Evolutionary conservation across 331 rosid species (phyloP).

Genomic region (Malus hybrid): DNA sequence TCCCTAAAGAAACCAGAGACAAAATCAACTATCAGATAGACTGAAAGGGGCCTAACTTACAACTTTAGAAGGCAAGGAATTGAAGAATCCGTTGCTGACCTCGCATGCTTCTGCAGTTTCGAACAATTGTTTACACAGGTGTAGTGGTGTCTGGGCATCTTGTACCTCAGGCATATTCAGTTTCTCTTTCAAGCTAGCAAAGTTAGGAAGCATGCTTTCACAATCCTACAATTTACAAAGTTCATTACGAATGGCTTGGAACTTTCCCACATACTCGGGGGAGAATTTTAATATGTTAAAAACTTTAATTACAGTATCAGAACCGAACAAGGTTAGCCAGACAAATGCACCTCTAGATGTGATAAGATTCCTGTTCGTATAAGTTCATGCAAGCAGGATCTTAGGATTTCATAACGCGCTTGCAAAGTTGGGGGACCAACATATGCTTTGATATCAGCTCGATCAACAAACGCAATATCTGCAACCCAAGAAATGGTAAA

Average conservation of each 20-base stretch:
- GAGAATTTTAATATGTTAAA: too few species aligned
- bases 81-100: slow-evolving; percentile 35
- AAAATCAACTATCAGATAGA: neutral
- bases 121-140: slow-evolving; percentile 51
- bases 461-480: slow-evolving; percentile 96
- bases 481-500: slow-evolving; percentile 33
- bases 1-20: slow-evolving; percentile 46
- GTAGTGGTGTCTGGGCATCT: slow-evolving; percentile 29
- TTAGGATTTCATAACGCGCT: slow-evolving; percentile 87
- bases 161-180: slow-evolving; percentile 30
- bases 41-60: neutral
- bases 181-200: slow-evolving; percentile 52
- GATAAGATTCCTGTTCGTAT: slow-evolving; percentile 57
- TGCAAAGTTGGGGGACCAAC: slow-evolving; percentile 97
- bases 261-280: neutral
- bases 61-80: neutral
- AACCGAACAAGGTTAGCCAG: neutral
- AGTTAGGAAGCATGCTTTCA: slow-evolving; percentile 46
- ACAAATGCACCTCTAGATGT: slow-evolving; percentile 43
- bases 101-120: slow-evolving; percentile 89
- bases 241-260: slow-evolving; percentile 18
- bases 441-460: slow-evolving; percentile 96
- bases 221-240: slow-evolving; percentile 37
- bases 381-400: slow-evolving; percentile 85
- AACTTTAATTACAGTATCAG: neutral